A percentile compares a stretch with the other conserved stretches of the same genome.
These are phyloP conservation scores for Hordeum pubiflorum DNA, from an alignment of 202 grass and related monocot genomes.

Conservation along the genomic window DNA sequence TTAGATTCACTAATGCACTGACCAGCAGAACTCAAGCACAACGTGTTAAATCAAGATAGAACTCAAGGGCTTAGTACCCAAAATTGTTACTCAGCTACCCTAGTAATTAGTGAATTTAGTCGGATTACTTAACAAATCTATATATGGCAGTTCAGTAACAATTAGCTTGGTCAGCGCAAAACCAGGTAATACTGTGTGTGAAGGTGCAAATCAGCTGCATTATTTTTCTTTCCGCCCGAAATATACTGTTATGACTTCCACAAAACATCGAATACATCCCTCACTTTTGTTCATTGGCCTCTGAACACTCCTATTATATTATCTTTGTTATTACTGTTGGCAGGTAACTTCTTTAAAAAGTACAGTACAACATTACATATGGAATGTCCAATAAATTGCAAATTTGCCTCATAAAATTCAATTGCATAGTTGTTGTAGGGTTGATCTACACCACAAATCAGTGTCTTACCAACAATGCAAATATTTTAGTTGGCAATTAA, in stretches of 20 bases:
- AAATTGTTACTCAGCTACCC: too few species aligned
- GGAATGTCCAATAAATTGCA: not conserved
- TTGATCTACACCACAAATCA: not conserved
- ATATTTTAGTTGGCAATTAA: not conserved
- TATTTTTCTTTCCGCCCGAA: not conserved
- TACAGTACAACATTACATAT: not conserved
- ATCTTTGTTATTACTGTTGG: not conserved
- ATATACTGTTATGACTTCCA: not conserved
- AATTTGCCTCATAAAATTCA: not conserved
- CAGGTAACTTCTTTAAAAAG: not conserved
- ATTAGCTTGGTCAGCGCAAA: constrained; percentile 3
- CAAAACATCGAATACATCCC: not conserved
- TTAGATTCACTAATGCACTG: too few species aligned
- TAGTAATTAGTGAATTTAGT: too few species aligned
- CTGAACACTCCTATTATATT: not conserved
- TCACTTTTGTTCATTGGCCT: not conserved
- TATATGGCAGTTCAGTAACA: not conserved
- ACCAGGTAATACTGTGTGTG: not conserved
- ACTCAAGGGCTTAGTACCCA: too few species aligned
- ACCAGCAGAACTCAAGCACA: too few species aligned
- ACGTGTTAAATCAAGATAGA: too few species aligned
- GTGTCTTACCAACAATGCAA: not conserved
- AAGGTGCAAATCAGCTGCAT: not conserved
- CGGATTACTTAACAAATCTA: too few species aligned
- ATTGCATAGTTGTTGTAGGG: not conserved